A percentile compares a stretch with the other conserved stretches of the same genome.
Evolutionary conservation across 1,139 yeast genomes (phyloP).

Genomic region (Chernovozyma aurita): DNA sequence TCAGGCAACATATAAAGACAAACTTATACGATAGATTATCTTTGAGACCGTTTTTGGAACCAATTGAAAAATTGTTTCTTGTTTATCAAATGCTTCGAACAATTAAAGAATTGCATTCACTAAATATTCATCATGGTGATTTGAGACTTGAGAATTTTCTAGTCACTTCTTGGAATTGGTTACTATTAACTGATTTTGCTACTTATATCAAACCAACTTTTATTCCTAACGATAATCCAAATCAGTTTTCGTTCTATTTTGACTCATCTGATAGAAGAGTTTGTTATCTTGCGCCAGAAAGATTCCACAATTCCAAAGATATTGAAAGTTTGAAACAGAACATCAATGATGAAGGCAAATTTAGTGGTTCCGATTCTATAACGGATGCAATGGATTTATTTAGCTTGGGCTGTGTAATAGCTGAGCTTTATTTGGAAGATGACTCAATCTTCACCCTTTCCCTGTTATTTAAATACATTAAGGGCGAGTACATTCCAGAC

Average conservation of each 20-base stretch:
- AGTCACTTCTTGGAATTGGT: conserved; percentile 89
- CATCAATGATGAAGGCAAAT: conserved; percentile 26
- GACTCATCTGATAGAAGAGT: conserved; percentile 84
- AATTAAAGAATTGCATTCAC: conserved; percentile 57
- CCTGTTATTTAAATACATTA: conserved; percentile 78
- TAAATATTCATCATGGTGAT: conserved; percentile 78
- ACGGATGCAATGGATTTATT: conserved; percentile 81
- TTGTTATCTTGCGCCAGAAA: conserved; percentile 93
- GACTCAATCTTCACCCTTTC: conserved; percentile 82
- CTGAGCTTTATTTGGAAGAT: conserved; percentile 85
- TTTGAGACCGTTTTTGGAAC: conserved; percentile 80
- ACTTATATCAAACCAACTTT: conserved; percentile 71
- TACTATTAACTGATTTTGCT: conserved; percentile 77
- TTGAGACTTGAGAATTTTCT: conserved; percentile 84
- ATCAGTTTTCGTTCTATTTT: conserved; percentile 87
- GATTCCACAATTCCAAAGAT: conserved; percentile 50
- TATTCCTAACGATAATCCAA: conserved; percentile 91
- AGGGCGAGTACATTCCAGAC: conserved; percentile 62
- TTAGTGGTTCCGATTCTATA: conserved; percentile 28
- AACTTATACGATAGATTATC: conserved; percentile 84
- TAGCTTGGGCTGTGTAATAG: conserved; percentile 86
- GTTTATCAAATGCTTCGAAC: conserved; percentile 71
- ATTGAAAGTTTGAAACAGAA: conserved; percentile 12
- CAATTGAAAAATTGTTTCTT: conserved; percentile 79
- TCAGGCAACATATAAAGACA: conserved; percentile 74